These are phyloP conservation scores for Rhizopogon roseolus DNA, from an alignment of 768 basidiomycete species.

Conservation along the genomic window DNA sequence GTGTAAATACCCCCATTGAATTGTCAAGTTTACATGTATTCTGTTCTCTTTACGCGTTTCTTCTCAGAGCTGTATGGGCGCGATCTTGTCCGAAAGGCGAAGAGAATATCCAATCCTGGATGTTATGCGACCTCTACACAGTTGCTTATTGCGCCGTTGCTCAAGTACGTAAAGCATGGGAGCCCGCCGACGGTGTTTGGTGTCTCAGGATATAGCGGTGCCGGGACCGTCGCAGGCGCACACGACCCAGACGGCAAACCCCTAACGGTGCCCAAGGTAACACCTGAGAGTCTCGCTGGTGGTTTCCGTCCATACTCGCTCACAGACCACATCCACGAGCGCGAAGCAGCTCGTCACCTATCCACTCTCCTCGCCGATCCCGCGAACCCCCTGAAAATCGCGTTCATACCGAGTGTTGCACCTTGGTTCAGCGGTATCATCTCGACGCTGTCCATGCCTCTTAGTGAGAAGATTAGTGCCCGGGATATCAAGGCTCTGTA, in stretches of 20 bases:
- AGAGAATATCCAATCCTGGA: constrained; percentile 93
- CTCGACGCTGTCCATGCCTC: constrained; percentile 79
- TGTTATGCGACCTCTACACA: constrained; percentile 95
- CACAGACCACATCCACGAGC: constrained; percentile 98
- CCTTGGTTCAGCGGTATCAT: constrained; percentile 98
- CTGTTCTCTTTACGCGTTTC: constrained; percentile 13
- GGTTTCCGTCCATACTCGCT: constrained; percentile 83
- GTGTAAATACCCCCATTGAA: constrained; percentile 31
- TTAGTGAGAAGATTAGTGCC: constrained; percentile 63
- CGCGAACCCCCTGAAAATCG: constrained; percentile 46
- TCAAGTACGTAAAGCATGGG: constrained; percentile 56
- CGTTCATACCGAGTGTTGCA: constrained; percentile 83
- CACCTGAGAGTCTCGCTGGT: constrained; percentile 67
- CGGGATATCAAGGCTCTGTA: constrained; percentile 70
- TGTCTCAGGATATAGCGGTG: constrained; percentile 92
- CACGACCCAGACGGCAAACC: constrained; percentile 66
- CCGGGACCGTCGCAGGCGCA: constrained; percentile 74
- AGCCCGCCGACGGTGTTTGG: constrained; percentile 85
- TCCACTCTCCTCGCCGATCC: constrained; percentile 46
- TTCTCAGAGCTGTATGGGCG: constrained; percentile 86
- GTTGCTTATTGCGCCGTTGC: constrained; percentile 85
- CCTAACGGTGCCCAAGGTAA: constrained; percentile 75
- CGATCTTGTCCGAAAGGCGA: constrained; percentile 57
- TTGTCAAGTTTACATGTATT: constrained; percentile 32
- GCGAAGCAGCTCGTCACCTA: constrained; percentile 87